Percentiles rank a stretch among this genome's conserved stretches.
Conservation (phyloP, 345 rosid species). For the Citrus reticulata region DNA sequence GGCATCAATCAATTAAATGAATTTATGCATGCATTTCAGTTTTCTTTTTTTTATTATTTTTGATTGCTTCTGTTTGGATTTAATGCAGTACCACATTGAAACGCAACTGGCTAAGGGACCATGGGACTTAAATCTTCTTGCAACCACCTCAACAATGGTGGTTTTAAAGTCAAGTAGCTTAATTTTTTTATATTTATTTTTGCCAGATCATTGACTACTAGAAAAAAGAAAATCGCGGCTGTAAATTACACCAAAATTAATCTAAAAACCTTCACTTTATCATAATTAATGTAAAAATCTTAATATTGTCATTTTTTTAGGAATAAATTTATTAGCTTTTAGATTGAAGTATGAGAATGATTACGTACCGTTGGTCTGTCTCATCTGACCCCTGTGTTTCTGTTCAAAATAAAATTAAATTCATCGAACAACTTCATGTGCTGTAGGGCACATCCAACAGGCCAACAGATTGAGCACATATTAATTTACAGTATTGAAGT, state of each 20-base stretch:
- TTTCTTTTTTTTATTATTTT: neutral
- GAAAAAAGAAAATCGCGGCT: too few species aligned
- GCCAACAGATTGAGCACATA: slow-evolving; percentile 3
- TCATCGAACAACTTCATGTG: slow-evolving; percentile 19
- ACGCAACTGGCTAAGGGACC: slow-evolving; percentile 15
- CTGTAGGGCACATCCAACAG: slow-evolving; percentile 18
- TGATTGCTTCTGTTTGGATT: neutral
- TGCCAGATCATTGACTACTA: neutral
- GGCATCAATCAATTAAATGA: neutral
- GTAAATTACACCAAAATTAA: neutral
- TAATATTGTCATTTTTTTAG: too few species aligned
- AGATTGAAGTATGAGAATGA: neutral
- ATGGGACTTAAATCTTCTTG: slow-evolving; percentile 9
- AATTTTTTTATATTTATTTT: neutral
- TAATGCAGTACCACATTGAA: neutral
- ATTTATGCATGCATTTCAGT: neutral
- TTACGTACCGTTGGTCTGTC: slow-evolving; percentile 41
- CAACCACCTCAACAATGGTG: slow-evolving; percentile 10
- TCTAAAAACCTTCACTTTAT: neutral
- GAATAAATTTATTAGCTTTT: too few species aligned
- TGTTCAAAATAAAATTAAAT: slow-evolving; percentile 7
- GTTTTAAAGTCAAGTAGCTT: neutral
- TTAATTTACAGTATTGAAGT: neutral
- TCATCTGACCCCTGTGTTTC: slow-evolving; percentile 4
- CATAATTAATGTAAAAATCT: too few species aligned